Conservation (phyloP, 495 filamentous ascomycete species). For the Extremus antarcticus region DNA sequence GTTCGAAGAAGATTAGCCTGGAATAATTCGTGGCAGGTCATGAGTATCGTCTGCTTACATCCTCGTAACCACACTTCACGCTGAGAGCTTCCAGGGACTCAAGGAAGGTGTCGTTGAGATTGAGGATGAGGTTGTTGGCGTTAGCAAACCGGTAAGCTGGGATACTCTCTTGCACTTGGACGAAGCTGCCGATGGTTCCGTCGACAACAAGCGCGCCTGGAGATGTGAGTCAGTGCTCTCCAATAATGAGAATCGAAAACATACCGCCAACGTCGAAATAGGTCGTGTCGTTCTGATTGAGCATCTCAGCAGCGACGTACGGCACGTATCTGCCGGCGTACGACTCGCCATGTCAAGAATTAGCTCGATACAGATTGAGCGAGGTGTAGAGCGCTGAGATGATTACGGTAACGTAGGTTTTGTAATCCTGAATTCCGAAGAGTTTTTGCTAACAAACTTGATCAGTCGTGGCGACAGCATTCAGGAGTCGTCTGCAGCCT, state of each 20-base stretch:
- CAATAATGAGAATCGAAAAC: neutral
- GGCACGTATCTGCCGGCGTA: conserved; percentile 67
- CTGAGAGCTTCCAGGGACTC: conserved; percentile 42
- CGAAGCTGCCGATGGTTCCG: conserved; percentile 45
- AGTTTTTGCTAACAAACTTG: too few relatives aligned
- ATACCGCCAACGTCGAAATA: conserved; percentile 32
- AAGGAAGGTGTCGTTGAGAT: conserved; percentile 55
- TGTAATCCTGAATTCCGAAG: conserved; percentile 48
- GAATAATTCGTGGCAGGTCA: too few relatives aligned
- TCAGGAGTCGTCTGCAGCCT: too few relatives aligned
- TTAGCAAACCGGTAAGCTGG: conserved; percentile 50
- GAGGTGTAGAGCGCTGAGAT: neutral
- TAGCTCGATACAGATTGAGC: neutral
- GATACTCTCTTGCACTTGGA: conserved; percentile 38
- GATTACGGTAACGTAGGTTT: conserved; percentile 45
- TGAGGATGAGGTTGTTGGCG: conserved; percentile 48
- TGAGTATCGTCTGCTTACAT: too few relatives aligned
- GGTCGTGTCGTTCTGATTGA: conserved; percentile 52
- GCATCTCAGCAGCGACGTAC: conserved; percentile 63
- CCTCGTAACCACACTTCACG: conserved; percentile 48
- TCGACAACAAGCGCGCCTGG: conserved; percentile 58
- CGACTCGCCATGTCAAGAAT: conserved; percentile 33
- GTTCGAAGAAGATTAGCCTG: neutral
- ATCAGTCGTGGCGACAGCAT: too few relatives aligned
- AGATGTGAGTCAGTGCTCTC: conserved; percentile 35